These are phyloP conservation scores for Patellifolia procumbens DNA, from an alignment of 179 eudicot genomes.

Conservation along the genomic window DNA sequence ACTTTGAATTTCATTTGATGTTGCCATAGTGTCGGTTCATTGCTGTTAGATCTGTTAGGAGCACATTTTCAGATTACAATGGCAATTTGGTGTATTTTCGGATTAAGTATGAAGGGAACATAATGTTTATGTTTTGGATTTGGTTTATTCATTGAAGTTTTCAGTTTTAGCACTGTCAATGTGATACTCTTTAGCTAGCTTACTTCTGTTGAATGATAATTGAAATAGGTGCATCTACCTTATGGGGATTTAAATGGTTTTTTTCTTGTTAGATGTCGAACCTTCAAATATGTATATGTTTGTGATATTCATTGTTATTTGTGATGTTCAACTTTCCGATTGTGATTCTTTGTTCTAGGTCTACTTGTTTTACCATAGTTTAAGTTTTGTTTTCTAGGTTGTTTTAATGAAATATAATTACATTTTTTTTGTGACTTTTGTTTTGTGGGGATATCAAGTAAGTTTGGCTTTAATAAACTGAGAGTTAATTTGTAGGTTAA, in stretches of 20 bases:
- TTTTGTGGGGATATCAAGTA: background rate
- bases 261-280: background rate
- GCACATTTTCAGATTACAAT: constrained; percentile 1
- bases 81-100: background rate
- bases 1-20: background rate
- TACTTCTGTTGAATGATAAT: too few species aligned
- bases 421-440: background rate
- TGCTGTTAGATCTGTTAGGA: constrained; percentile 1
- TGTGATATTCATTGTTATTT: background rate
- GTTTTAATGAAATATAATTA: constrained; percentile 2
- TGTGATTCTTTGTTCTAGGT: background rate
- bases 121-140: background rate
- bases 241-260: too few species aligned
- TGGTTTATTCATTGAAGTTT: too few species aligned
- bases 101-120: background rate
- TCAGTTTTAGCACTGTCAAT: background rate
- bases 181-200: background rate
- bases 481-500: background rate
- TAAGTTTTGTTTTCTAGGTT: background rate
- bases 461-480: background rate
- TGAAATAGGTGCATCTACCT: background rate
- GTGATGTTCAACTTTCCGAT: background rate
- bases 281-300: background rate
- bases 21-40: background rate
- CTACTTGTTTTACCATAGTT: too few species aligned